Conservation (phyloP, 768 basidiomycete species). For the Lactifluus piperatus region DNA sequence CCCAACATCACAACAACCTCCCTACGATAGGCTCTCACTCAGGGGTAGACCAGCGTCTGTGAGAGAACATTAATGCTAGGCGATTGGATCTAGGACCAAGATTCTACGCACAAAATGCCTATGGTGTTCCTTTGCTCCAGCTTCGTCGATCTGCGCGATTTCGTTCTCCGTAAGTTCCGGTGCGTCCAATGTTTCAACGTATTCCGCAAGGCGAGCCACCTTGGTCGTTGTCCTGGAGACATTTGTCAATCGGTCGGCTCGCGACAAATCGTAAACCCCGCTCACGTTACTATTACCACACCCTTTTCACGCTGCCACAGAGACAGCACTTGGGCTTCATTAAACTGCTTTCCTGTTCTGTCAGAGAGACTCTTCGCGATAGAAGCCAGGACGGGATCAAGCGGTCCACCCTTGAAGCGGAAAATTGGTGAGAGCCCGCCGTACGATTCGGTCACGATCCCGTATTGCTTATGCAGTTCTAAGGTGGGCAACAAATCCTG, state of each 20-base stretch:
- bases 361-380: conserved; percentile 25
- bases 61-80: neutral
- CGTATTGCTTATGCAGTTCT: conserved; percentile 29
- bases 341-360: conserved; percentile 22
- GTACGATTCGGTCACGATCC: conserved; percentile 34
- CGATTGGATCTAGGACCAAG: neutral
- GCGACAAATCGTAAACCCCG: neutral
- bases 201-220: conserved; percentile 37
- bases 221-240: conserved; percentile 32
- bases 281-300: conserved; percentile 29
- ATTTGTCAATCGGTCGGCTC: neutral
- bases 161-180: conserved; percentile 27
- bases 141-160: conserved; percentile 24
- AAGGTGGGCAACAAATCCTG: conserved; percentile 33
- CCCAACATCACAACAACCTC: neutral
- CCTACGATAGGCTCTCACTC: neutral
- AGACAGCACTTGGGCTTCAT: conserved; percentile 26
- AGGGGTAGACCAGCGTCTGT: neutral
- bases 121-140: conserved; percentile 25
- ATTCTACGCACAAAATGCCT: conserved; percentile 23
- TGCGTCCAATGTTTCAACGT: conserved; percentile 37
- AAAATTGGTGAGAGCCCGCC: conserved; percentile 34
- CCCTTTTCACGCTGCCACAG: conserved; percentile 29
- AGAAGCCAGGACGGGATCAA: conserved; percentile 31
- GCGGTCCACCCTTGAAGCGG: conserved; percentile 30